A percentile compares a stretch with the other conserved stretches of the same genome.
phyloP scores from a whole-genome alignment of 106 monocot genomes.

The Xerophyta viscosa region DNA sequence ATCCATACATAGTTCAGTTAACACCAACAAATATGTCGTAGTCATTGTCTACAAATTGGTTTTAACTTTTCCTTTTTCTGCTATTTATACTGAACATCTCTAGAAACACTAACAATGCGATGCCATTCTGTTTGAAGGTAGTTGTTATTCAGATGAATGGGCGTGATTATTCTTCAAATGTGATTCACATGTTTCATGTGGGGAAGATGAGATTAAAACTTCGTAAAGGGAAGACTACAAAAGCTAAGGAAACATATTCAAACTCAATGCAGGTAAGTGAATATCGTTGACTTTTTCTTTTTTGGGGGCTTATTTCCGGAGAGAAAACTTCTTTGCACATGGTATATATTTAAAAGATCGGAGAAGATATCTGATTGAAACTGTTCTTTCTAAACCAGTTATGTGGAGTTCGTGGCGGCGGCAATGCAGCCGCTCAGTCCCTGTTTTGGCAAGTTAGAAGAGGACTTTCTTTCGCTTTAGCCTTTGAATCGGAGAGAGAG shows the following conservation, averaged over 20 bases:
- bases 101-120: background rate
- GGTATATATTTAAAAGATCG: background rate
- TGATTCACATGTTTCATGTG: constrained; percentile 68
- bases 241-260: constrained; percentile 76
- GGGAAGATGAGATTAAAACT: constrained; percentile 79
- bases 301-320: too few relatives aligned
- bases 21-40: too few relatives aligned
- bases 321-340: too few relatives aligned
- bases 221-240: constrained; percentile 58
- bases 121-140: constrained; percentile 42
- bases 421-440: constrained; percentile 6
- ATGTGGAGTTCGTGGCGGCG: constrained; percentile 7
- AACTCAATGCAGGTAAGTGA: constrained; percentile 68
- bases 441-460: constrained; percentile 6
- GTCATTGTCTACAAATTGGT: too few relatives aligned
- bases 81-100: background rate
- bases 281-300: background rate
- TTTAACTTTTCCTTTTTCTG: too few relatives aligned
- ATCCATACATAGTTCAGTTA: too few relatives aligned
- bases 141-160: constrained; percentile 73
- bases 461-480: constrained; percentile 10
- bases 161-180: constrained; percentile 50
- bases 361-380: background rate
- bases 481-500: constrained; percentile 11
- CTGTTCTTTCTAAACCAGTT: background rate